Evolutionary conservation across 148 eudicot genomes (phyloP).

Genomic region (Camellia japonica): DNA sequence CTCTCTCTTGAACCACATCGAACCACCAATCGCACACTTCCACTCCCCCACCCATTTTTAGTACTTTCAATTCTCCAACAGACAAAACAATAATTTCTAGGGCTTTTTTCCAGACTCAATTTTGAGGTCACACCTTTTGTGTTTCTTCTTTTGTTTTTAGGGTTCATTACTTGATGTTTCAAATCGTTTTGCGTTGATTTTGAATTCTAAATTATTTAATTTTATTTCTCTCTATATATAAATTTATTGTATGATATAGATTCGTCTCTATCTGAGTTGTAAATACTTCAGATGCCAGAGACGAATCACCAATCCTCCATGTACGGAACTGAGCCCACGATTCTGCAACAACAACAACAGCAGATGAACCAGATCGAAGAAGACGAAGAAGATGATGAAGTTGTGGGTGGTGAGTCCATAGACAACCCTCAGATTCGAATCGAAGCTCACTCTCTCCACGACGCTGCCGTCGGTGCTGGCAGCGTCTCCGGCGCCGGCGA

Average conservation of each 20-base stretch:
- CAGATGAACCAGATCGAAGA: constrained; percentile 17
- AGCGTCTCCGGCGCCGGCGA: not conserved
- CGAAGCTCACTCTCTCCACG: constrained; percentile 24
- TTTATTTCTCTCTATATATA: not conserved
- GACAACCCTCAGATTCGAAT: constrained; percentile 42
- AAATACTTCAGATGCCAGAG: constrained; percentile 15
- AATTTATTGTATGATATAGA: not conserved
- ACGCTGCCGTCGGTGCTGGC: constrained; percentile 27
- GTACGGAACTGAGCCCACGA: constrained; percentile 17
- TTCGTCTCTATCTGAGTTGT: constrained; percentile 1
- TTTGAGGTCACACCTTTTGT: no score
- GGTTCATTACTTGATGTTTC: not conserved
- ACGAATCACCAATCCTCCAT: constrained; percentile 10
- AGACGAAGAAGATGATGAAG: constrained; percentile 37
- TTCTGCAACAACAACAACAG: constrained; percentile 15
- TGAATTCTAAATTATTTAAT: no score
- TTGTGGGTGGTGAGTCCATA: constrained; percentile 41
- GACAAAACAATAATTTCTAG: not conserved
- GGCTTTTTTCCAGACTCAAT: no score
- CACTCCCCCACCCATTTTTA: no score
- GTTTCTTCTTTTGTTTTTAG: no score
- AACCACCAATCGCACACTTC: not conserved
- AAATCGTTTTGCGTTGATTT: no score
- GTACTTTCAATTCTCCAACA: not conserved
- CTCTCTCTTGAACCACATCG: not conserved